Evolutionary conservation across 164 flowering plant genomes (phyloP), one percentile per base, ranked within the genome.

Genomic region (Dillenia turbinata): DNA sequence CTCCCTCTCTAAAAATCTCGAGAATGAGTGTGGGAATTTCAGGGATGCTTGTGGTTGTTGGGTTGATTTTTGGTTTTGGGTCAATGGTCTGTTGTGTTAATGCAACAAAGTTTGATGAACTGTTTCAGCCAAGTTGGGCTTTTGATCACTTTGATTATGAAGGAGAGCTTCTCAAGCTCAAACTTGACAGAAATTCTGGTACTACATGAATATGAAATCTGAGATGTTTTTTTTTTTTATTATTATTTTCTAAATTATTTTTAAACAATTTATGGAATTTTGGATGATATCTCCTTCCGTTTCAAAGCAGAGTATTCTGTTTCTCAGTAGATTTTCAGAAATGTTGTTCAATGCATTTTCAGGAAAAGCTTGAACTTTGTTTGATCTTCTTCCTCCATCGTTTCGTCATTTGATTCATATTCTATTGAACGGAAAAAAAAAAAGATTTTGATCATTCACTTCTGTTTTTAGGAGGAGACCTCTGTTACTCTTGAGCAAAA

Each of bases 111-210:
- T 93, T 93, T 53, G 85, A 81, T 33, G 92, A 90, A 61, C 80
- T 93, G 44, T 93, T 77, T 26, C 89, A 87, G 66, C 85, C 97
- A 2, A 72, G 81, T 57, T 93, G 97, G 97, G 94, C 97, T 44
- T 2, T 46, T 9, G 98, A 90, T 59, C 98, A 93, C 71, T 72
- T 88, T 40, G 45, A 50, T 10, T 69, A 75, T 50, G 88, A 93
- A 58, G 96, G 98, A 52, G 97, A 93, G 24, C 64, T 74, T 48
- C 77, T 90, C 33, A 81, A 78, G 64, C 88, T 93, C 68, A 90
- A 89, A 65, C 97, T 93, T 11, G 98, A 93, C 58, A 78, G 79
- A 47, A 82, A 15, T 54, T 93, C 97, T 56, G 98, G 98, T 93
- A 87, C 10, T 26, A 16, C 26, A 24, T 6, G n/a, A 11, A 26